Conservation (phyloP, 179 eudicot genomes). For the Gypsophila paniculata region DNA sequence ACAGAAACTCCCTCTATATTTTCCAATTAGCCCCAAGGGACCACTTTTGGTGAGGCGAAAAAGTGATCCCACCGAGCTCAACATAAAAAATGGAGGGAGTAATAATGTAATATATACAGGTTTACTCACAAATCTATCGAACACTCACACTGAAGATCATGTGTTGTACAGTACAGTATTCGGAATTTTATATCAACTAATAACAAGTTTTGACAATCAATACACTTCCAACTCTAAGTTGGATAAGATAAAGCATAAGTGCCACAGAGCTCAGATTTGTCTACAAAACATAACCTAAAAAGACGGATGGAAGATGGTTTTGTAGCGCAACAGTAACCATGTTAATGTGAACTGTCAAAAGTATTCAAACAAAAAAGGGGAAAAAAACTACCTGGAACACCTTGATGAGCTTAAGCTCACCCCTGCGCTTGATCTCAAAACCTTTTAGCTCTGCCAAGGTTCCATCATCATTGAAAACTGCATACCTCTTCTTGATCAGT, state of each 20-base stretch:
- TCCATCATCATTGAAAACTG: slow-evolving; percentile 97
- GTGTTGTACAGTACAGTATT: neutral
- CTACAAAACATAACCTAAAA: neutral
- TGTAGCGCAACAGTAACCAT: slow-evolving; percentile 6
- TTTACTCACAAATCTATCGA: neutral
- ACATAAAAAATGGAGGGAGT: no score
- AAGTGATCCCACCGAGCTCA: no score
- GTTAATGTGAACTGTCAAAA: neutral
- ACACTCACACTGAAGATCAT: neutral
- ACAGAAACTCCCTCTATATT: no score
- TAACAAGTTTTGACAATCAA: neutral
- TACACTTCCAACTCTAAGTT: neutral
- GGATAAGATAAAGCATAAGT: neutral
- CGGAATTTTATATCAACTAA: neutral
- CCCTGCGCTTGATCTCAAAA: slow-evolving; percentile 98
- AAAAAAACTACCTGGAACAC: slow-evolving; percentile 77
- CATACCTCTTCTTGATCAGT: slow-evolving; percentile 92
- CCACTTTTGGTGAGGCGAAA: no score
- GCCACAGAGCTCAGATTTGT: neutral
- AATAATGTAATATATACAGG: neutral
- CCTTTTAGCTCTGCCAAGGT: slow-evolving; percentile 99
- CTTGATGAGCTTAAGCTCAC: slow-evolving; percentile 99
- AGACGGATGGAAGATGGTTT: no score
- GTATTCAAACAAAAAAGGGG: no score
- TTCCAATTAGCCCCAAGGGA: no score